Percentiles rank a stretch among this genome's conserved stretches.
These are phyloP conservation scores for Aureococcus anophagefferens DNA, from an alignment of 108 stramenopile genomes.

Conservation along the genomic window DNA sequence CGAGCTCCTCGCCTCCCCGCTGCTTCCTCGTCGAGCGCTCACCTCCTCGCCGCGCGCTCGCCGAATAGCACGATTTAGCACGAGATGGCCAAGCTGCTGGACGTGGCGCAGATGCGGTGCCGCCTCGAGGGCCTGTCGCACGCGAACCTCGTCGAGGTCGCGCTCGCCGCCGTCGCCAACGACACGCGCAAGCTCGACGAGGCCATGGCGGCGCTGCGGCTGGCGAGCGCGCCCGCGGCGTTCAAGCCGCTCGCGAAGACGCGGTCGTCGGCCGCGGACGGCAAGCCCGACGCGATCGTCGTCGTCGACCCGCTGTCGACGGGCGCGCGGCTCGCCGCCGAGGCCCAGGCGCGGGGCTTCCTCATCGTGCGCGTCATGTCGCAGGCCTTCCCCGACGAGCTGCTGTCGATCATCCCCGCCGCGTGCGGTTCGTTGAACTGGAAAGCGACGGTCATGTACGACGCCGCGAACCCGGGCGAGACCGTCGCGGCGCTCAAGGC, in stretches of 20 bases:
- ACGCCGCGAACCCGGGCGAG: not conserved
- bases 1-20: no score
- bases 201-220: no score
- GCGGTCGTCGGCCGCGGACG: not conserved
- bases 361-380: conserved; percentile 26
- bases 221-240: not conserved
- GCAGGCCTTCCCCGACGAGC: conserved; percentile 3
- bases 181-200: no score
- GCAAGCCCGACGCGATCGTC: conserved; percentile 31
- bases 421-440: not conserved
- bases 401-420: not conserved
- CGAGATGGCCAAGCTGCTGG: no score
- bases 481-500: not conserved
- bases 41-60: no score
- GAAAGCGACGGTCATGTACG: not conserved
- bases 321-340: conserved; percentile 66
- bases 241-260: not conserved
- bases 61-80: no score
- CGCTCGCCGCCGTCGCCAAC: no score
- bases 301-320: conserved; percentile 76
- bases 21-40: no score
- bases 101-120: no score
- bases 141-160: no score
- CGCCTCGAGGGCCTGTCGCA: no score
- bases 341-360: conserved; percentile 64